A percentile compares a stretch with the other conserved stretches of the same genome.
phyloP scores from a whole-genome alignment of 2,329 filamentous ascomycete genomes.

The Torrubiellomyces zombiae region DNA sequence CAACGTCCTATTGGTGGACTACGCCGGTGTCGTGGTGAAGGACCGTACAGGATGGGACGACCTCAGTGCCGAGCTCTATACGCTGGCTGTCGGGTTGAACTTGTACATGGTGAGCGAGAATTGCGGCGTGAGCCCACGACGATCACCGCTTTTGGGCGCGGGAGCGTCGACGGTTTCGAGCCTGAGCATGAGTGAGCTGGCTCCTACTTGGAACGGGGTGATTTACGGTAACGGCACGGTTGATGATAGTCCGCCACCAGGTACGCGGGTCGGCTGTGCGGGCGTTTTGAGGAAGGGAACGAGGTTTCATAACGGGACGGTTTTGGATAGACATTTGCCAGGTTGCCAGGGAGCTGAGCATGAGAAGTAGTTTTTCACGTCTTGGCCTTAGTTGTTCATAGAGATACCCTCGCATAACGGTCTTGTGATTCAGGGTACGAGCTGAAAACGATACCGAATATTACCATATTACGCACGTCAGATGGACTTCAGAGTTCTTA shows the following conservation, averaged over 20 bases:
- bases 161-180: neutral
- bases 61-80: slow-evolving; percentile 15
- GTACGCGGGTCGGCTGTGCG: slow-evolving; percentile 7
- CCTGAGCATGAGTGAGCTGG: slow-evolving; percentile 1
- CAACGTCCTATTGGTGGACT: slow-evolving; percentile 15
- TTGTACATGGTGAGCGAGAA: slow-evolving; percentile 18
- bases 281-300: slow-evolving; percentile 11
- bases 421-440: too few relatives aligned
- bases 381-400: too few relatives aligned
- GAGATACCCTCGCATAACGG: too few relatives aligned
- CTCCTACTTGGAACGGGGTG: slow-evolving; percentile 12
- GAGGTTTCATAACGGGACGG: slow-evolving; percentile 10
- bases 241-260: slow-evolving; percentile 8
- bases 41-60: slow-evolving; percentile 11
- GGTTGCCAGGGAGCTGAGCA: too few relatives aligned
- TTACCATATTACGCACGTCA: too few relatives aligned
- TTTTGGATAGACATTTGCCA: slow-evolving; percentile 6
- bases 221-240: slow-evolving; percentile 15
- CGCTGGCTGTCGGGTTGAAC: slow-evolving; percentile 12
- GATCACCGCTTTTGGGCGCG: slow-evolving; percentile 9
- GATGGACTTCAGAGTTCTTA: too few relatives aligned
- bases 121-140: slow-evolving; percentile 8
- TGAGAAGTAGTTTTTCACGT: too few relatives aligned
- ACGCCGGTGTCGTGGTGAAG: slow-evolving; percentile 13
- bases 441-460: too few relatives aligned